A percentile compares a stretch with the other conserved stretches of the same genome.
phyloP scores from a whole-genome alignment of 1,284 basidiomycete species.

The Trametes hirsuta region DNA sequence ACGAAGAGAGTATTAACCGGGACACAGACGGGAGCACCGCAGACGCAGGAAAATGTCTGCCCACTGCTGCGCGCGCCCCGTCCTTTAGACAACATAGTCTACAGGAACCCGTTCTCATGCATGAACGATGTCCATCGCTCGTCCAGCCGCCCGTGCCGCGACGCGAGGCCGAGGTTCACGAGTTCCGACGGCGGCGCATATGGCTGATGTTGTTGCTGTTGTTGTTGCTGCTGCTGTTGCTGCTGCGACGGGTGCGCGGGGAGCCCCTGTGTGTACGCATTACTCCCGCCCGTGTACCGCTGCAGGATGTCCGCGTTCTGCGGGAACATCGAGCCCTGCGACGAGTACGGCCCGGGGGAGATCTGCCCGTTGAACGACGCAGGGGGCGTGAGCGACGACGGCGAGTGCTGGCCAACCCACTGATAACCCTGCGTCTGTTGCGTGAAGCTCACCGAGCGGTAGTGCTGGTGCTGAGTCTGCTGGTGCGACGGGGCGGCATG shows the following conservation, averaged over 20 bases:
- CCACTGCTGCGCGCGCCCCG: background rate
- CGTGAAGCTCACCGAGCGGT: conserved; percentile 19
- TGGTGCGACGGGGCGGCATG: conserved; percentile 1
- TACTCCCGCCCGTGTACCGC: conserved; percentile 10
- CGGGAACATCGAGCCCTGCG: background rate
- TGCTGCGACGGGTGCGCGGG: conserved; percentile 1
- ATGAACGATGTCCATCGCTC: conserved; percentile 38
- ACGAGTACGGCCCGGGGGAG: conserved; percentile 5
- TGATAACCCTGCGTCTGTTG: conserved; percentile 4
- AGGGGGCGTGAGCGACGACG: conserved; percentile 4
- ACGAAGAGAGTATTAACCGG: background rate
- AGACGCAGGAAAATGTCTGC: background rate
- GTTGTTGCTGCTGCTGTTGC: conserved; percentile 10
- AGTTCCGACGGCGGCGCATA: conserved; percentile 34
- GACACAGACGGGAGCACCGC: background rate
- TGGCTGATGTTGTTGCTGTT: conserved; percentile 6
- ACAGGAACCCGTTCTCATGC: conserved; percentile 37
- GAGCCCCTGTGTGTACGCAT: conserved; percentile 3
- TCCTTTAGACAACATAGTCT: conserved; percentile 4
- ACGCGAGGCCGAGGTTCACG: conserved; percentile 34
- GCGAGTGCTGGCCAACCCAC: conserved; percentile 17
- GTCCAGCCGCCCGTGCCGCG: conserved; percentile 33
- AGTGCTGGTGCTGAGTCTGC: conserved; percentile 7
- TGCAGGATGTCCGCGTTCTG: conserved; percentile 13
- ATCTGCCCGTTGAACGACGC: conserved; percentile 14